Evolutionary conservation across 2,329 filamentous ascomycete genomes (phyloP), one percentile per base, ranked within the genome.

Genomic region (Arthrobotrys conoides): DNA sequence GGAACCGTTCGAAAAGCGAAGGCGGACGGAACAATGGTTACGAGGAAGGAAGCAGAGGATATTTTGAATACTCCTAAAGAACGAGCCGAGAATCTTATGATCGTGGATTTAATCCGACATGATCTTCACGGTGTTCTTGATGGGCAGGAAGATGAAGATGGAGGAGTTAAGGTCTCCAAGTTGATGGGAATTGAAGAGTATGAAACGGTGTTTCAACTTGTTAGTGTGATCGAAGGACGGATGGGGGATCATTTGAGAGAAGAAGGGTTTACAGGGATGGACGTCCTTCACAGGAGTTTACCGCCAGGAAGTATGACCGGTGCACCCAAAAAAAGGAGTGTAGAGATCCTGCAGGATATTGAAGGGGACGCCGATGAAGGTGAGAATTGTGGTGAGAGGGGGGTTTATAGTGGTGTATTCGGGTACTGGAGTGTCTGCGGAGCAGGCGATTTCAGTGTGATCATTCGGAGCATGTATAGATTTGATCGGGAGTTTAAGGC

Each of bases 221-320:
- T 97, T 30, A 95, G 92, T 0, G 91, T 96, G 14, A 91, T 98
- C 53, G 90, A 94, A 83, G 94, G 93, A 0, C 86, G 87, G 79
- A 85, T 92, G 12, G 10, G 59, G 0, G 20, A n/a, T 24, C 48
- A 64, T 5, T 41, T 80, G 18, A 66, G 70, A 10, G 71, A 33
- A n/a, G 83, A 61, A n/a, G 76, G 81, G 5, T 86, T 88, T 75
- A 89, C 90, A 0, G 93, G 92, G 0, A 86, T 96, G 41, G 91
- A 95, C 76, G 91, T 95, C 3, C 88, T 98, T 0, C 89, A 91
- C 0, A 88, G 90, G 5, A 92, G 91, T 59, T 87, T 98, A 0
- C 95, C 96, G 0, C 94, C 96, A 0, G 95, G 96, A 0, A 95
- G 92, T 82, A 98, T 98, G 96, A 98, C 95, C 1, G 96, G 96